These are phyloP conservation scores for Mesotaenium endlicherianum DNA, from an alignment of 139 green algal genomes.

Conservation along the genomic window DNA sequence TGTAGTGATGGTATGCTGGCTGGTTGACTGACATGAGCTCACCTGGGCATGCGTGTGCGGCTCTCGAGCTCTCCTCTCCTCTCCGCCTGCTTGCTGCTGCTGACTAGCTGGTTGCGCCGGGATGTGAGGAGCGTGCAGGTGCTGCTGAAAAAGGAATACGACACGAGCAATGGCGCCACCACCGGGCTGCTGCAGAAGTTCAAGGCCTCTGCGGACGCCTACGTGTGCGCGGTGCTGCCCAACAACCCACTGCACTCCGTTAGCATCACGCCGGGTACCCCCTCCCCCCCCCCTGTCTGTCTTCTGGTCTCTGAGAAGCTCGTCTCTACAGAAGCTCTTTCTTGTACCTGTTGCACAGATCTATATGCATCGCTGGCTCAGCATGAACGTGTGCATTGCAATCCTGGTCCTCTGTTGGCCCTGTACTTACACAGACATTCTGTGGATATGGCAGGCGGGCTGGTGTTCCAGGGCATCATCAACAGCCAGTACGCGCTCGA, in stretches of 20 bases:
- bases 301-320: too few relatives aligned
- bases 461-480: conserved; percentile 17
- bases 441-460: conserved; percentile 10
- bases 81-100: neutral
- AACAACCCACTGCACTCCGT: conserved; percentile 10
- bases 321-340: neutral
- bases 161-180: too few relatives aligned
- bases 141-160: too few relatives aligned
- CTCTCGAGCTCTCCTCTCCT: neutral
- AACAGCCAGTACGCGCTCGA: conserved; percentile 17
- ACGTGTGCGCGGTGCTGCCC: conserved; percentile 4
- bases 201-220: conserved; percentile 7
- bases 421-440: too few relatives aligned
- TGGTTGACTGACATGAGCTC: neutral
- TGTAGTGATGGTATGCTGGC: neutral
- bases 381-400: neutral
- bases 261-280: neutral
- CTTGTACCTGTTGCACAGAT: neutral
- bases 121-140: too few relatives aligned
- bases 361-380: neutral
- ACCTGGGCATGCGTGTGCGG: neutral
- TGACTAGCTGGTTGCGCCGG: neutral
- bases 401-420: neutral
- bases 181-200: neutral
- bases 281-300: neutral